Evolutionary conservation across 768 basidiomycete species (phyloP).

Genomic region (Hygrocybe punicea): DNA sequence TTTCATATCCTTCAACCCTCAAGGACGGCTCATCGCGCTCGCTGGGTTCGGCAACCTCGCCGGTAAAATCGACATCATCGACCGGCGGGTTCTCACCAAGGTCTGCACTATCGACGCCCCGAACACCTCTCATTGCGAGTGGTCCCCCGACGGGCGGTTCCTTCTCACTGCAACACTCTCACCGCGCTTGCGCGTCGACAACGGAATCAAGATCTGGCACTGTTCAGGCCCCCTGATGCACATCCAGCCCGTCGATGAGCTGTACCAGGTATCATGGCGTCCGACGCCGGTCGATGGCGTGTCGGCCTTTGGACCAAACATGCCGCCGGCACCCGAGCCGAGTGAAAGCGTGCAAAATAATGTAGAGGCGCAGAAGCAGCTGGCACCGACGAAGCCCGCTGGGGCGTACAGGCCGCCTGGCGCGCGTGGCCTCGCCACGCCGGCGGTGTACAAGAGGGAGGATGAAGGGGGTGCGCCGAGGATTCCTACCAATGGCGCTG

Average conservation of each 20-base stretch:
- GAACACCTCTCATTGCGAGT: constrained; percentile 91
- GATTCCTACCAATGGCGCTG: constrained; percentile 41
- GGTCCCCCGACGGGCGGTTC: constrained; percentile 92
- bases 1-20: constrained; percentile 92
- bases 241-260: constrained; percentile 75
- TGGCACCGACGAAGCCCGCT: constrained; percentile 59
- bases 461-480: constrained; percentile 76
- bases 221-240: constrained; percentile 86
- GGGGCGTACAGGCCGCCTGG: constrained; percentile 95
- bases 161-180: constrained; percentile 94
- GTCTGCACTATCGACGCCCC: constrained; percentile 80
- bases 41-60: constrained; percentile 97
- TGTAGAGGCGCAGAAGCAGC: constrained; percentile 50
- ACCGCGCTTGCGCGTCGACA: constrained; percentile 93
- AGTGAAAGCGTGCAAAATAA: constrained; percentile 51
- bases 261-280: constrained; percentile 86
- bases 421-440: constrained; percentile 84
- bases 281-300: constrained; percentile 65
- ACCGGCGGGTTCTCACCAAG: constrained; percentile 80
- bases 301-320: constrained; percentile 60
- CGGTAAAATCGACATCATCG: constrained; percentile 89
- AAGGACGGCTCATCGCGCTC: constrained; percentile 80
- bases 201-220: constrained; percentile 95
- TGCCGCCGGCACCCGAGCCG: constrained; percentile 69
- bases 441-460: constrained; percentile 85